Percentiles rank a stretch among this genome's conserved stretches.
These are phyloP conservation scores for Hysterangium stoloniferum DNA, from an alignment of 768 basidiomycete genomes.

Conservation along the genomic window DNA sequence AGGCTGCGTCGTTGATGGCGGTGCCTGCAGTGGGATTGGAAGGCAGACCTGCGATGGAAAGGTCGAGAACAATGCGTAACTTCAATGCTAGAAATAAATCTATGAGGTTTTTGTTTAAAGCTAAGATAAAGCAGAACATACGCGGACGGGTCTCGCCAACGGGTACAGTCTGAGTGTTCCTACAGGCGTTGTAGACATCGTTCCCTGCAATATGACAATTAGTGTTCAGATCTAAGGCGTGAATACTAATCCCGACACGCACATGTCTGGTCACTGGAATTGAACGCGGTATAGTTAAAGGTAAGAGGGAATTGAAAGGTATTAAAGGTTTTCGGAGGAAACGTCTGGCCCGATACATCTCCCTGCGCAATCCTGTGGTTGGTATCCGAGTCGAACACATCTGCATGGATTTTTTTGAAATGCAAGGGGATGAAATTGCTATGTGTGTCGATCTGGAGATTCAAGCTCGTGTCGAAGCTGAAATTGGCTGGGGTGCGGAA, in stretches of 20 bases:
- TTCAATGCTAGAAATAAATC: conserved; percentile 34
- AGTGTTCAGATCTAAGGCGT: conserved; percentile 7
- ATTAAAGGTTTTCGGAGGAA: conserved; percentile 63
- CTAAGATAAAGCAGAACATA: conserved; percentile 30
- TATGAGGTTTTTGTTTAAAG: neutral
- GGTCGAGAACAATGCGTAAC: conserved; percentile 56
- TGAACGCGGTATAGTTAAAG: conserved; percentile 75
- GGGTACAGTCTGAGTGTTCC: conserved; percentile 42
- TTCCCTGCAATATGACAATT: conserved; percentile 37
- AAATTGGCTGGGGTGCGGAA: conserved; percentile 81
- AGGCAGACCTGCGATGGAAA: conserved; percentile 64
- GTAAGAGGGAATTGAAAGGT: conserved; percentile 67
- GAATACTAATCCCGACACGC: conserved; percentile 20
- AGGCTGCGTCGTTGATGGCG: conserved; percentile 50
- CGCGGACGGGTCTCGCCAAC: conserved; percentile 47
- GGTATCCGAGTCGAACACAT: conserved; percentile 64
- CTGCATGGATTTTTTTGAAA: conserved; percentile 58
- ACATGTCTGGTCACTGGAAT: conserved; percentile 83
- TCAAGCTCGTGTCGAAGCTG: conserved; percentile 71
- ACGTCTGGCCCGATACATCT: conserved; percentile 44
- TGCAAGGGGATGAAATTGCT: conserved; percentile 71
- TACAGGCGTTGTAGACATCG: conserved; percentile 74
- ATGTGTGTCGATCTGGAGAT: conserved; percentile 69
- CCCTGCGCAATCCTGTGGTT: conserved; percentile 60
- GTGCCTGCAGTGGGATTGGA: conserved; percentile 45